Conservation (phyloP, 2,329 filamentous ascomycete genomes). For the Trichoderma simmonsii region DNA sequence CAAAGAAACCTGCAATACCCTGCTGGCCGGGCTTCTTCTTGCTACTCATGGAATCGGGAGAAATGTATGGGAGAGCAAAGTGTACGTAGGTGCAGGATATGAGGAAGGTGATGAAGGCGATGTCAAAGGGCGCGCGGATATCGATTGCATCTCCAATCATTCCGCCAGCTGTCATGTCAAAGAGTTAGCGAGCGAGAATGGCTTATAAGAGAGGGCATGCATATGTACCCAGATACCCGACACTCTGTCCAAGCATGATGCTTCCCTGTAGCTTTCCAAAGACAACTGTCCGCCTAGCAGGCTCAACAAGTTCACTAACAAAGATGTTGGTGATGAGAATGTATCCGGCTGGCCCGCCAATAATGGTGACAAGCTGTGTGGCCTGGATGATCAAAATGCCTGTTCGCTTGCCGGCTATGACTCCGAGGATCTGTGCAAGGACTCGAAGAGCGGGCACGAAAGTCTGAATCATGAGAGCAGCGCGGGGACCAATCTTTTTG, state of each 20-base stretch:
- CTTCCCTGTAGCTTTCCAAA: slow-evolving; percentile 65
- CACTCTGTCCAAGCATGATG: slow-evolving; percentile 63
- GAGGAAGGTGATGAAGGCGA: slow-evolving; percentile 57
- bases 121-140: slow-evolving; percentile 62
- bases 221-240: slow-evolving; percentile 55
- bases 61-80: slow-evolving; percentile 48
- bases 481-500: slow-evolving; percentile 62
- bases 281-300: slow-evolving; percentile 58
- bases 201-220: neutral
- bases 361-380: slow-evolving; percentile 64
- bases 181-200: neutral
- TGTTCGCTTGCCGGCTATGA: slow-evolving; percentile 54
- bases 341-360: slow-evolving; percentile 68
- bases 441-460: slow-evolving; percentile 63
- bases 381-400: slow-evolving; percentile 68
- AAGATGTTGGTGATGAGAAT: slow-evolving; percentile 67
- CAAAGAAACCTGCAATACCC: slow-evolving; percentile 54
- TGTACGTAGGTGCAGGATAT: slow-evolving; percentile 41
- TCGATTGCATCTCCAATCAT: slow-evolving; percentile 61
- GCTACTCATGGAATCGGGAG: slow-evolving; percentile 34
- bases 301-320: slow-evolving; percentile 61
- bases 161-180: slow-evolving; percentile 51
- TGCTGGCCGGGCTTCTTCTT: slow-evolving; percentile 28
- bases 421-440: slow-evolving; percentile 61
- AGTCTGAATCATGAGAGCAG: slow-evolving; percentile 60